Conservation (phyloP, 176 grass and related monocot species). For the Chloris gayana region DNA sequence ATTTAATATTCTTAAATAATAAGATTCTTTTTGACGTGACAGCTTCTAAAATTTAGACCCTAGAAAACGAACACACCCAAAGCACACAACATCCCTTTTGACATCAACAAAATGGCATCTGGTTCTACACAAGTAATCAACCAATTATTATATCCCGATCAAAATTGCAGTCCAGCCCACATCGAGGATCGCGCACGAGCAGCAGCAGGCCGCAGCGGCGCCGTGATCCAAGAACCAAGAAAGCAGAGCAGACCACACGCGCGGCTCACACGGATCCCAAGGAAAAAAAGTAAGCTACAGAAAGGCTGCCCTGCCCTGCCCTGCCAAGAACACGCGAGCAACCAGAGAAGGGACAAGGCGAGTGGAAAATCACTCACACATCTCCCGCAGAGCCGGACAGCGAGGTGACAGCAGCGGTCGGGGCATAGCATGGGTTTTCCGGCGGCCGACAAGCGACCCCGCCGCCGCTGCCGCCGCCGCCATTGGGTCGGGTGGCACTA, state of each 20-base stretch:
- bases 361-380: not conserved
- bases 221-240: not conserved
- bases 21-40: too few species aligned
- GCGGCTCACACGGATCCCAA: slow-evolving; percentile 1
- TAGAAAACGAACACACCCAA: too few species aligned
- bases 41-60: too few species aligned
- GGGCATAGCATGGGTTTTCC: not conserved
- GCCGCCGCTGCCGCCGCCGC: not conserved
- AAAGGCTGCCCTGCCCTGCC: not conserved
- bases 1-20: too few species aligned
- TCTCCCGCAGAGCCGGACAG: not conserved
- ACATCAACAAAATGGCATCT: not conserved
- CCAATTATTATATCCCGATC: not conserved
- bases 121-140: slow-evolving; percentile 4
- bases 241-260: slow-evolving; percentile 4
- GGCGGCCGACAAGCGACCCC: not conserved
- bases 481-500: not conserved
- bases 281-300: not conserved
- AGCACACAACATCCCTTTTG: slow-evolving; percentile 6
- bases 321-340: too few species aligned
- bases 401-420: not conserved
- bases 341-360: not conserved
- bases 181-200: not conserved
- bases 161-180: not conserved
- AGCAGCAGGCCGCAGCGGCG: not conserved